phyloP scores from a whole-genome alignment of 805 yeast genomes.

The Candida manassasensis region DNA sequence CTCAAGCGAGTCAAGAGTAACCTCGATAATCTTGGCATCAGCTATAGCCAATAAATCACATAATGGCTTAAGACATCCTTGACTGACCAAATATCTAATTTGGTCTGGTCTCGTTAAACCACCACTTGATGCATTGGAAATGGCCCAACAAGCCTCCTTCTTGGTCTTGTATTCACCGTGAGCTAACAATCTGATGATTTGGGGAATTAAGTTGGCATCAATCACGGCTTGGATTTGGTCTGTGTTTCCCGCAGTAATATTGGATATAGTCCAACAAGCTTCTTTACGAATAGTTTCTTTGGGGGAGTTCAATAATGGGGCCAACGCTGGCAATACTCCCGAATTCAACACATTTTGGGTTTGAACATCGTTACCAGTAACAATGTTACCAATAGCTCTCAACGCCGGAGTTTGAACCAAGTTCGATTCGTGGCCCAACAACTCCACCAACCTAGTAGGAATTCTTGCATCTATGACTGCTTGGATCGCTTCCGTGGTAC shows the following conservation, averaged over 20 bases:
- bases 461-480: conserved; percentile 96
- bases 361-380: conserved; percentile 93
- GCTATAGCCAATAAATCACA: conserved; percentile 87
- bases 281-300: conserved; percentile 94
- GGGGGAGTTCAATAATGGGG: conserved; percentile 71
- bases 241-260: conserved; percentile 94
- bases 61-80: conserved; percentile 95
- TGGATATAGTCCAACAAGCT: conserved; percentile 98
- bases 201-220: conserved; percentile 90
- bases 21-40: conserved; percentile 89
- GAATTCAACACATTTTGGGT: conserved; percentile 92
- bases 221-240: conserved; percentile 96
- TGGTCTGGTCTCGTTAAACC: conserved; percentile 90
- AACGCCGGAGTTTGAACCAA: conserved; percentile 94
- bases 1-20: conserved; percentile 90
- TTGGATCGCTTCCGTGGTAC: conserved; percentile 88
- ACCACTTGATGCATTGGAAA: conserved; percentile 95
- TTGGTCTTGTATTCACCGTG: conserved; percentile 92
- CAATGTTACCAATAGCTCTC: conserved; percentile 96
- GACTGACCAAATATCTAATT: conserved; percentile 84
- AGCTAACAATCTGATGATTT: conserved; percentile 70
- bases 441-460: conserved; percentile 89
- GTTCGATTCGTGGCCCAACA: conserved; percentile 77
- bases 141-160: conserved; percentile 99
- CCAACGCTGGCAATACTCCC: conserved; percentile 84